Conservation (phyloP, 225 moss, liverwort and hornwort species). For the Marchantia paleacea region DNA sequence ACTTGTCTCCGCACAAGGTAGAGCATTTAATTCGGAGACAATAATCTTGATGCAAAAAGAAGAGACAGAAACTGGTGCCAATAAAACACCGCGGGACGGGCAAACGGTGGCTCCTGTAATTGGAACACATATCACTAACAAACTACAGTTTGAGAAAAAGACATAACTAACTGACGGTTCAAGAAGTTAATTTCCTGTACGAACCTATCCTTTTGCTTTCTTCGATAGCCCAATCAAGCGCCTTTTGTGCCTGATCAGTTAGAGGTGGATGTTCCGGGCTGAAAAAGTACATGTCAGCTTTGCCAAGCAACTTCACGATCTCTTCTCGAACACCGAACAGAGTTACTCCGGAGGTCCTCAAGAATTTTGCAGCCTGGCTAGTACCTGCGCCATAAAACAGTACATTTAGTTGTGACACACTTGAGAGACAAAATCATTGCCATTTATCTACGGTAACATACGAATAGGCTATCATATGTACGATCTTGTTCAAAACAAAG, state of each 20-base stretch:
- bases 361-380: constrained; percentile 79
- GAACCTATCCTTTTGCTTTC: constrained; percentile 69
- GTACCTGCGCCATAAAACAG: constrained; percentile 51
- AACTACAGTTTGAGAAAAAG: no score
- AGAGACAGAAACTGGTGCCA: background rate
- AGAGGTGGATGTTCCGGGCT: constrained; percentile 95
- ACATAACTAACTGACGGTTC: background rate
- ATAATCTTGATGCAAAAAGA: background rate
- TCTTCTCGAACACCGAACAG: constrained; percentile 88
- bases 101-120: no score
- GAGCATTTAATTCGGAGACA: background rate
- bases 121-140: no score
- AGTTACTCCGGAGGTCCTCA: constrained; percentile 73
- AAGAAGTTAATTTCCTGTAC: background rate
- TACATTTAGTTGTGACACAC: background rate
- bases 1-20: no score
- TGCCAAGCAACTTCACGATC: constrained; percentile 78
- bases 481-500: no score
- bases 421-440: no score
- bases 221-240: constrained; percentile 83
- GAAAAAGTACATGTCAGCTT: constrained; percentile 99
- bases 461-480: no score
- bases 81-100: background rate
- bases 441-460: no score
- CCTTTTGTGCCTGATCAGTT: constrained; percentile 84